Evolutionary conservation across 1,284 basidiomycete species (phyloP), one percentile per base, ranked within the genome.

Genomic region (Trichosporon sp.): DNA sequence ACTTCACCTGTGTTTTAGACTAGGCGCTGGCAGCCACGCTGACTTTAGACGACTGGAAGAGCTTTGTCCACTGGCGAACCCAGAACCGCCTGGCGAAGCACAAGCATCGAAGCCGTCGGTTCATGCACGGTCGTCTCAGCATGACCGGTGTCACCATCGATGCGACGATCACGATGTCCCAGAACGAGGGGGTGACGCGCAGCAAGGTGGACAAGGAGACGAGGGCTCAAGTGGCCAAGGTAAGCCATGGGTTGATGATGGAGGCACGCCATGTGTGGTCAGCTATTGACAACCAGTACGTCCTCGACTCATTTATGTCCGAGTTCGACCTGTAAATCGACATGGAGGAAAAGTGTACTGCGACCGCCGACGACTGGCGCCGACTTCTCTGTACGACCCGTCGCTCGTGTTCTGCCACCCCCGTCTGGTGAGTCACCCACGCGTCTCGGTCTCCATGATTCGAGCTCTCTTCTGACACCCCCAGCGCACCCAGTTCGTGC

Each of bases 41-140:
- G 27, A 60, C 27, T 27, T 7, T 27, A 29, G 56, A 31, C 31
- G 27, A 60, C 4, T 60, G 56, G 56, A 29, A 60, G 56, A 70
- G 70, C 58, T 68, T 64, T 8, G 75, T 73, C 23, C 70, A 75
- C n/a, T 60, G 56, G 56, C 7, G 27, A 15, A 32, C 56, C 4
- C 56, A 31, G 13, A 31, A 23, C 47, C 18, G 47, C 5, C 47
- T 51, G 38, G 7, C 5, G 3, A 42, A 42, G 38, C 9, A 42
- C 3, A 42, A 42, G 34, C 34, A 42, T 6, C 7, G 32, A 44
- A 44, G 42, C 42, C 42, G 47, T 23, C 47, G 47, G 21, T 51
- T 21, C 5, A 51, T 51, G 47, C n/a, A 51, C 13, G 47, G 47
- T 2, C 18, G 47, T 2, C 47, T 51, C 5, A 51, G 47, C 12